Evolutionary conservation across 2,329 filamentous ascomycete species (phyloP).

Genomic region (Claviceps quebecensis): DNA sequence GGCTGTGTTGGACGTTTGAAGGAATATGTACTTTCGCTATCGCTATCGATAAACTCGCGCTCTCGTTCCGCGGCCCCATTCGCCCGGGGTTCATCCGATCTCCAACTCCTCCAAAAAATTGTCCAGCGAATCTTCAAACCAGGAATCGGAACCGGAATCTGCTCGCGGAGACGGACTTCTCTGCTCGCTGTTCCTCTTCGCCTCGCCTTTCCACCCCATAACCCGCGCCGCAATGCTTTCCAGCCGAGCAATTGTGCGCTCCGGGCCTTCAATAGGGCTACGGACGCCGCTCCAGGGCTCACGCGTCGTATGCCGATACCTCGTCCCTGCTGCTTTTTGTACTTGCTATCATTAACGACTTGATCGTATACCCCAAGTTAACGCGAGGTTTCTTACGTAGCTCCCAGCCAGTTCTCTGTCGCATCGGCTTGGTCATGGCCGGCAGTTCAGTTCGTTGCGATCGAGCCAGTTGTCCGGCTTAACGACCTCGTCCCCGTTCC

Average conservation of each 20-base stretch:
- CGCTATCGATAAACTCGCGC: constrained; percentile 1
- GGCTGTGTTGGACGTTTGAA: too few relatives aligned
- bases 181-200: neutral
- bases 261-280: constrained; percentile 20
- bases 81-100: constrained; percentile 23
- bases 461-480: constrained; percentile 9
- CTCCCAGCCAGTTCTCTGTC: constrained; percentile 14
- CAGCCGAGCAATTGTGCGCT: constrained; percentile 29
- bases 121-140: constrained; percentile 3
- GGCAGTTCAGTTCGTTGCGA: constrained; percentile 20
- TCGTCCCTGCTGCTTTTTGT: too few relatives aligned
- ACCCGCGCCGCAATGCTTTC: constrained; percentile 26
- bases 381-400: constrained; percentile 4
- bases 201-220: neutral
- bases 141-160: neutral
- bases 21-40: neutral
- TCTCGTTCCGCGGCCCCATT: neutral
- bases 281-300: constrained; percentile 17
- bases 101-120: constrained; percentile 16
- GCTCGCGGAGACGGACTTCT: neutral
- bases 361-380: neutral
- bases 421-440: constrained; percentile 19
- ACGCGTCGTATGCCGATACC: constrained; percentile 13
- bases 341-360: neutral
- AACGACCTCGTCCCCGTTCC: constrained; percentile 12